Conservation (phyloP, 495 filamentous ascomycete genomes). For the Evernia prunastri region DNA sequence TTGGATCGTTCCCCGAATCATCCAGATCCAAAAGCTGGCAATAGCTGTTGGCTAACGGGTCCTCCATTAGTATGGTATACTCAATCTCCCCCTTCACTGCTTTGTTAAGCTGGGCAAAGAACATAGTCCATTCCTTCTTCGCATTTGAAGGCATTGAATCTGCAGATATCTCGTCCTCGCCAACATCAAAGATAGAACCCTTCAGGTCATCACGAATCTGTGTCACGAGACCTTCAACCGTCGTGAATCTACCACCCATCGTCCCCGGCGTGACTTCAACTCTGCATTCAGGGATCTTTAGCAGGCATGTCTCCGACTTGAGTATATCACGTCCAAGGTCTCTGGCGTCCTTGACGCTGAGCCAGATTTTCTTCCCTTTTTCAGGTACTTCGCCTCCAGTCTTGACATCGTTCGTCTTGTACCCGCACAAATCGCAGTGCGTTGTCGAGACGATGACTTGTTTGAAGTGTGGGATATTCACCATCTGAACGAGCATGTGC, state of each 20-base stretch:
- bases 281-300: conserved; percentile 77
- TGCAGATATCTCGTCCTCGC: conserved; percentile 45
- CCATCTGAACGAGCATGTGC: conserved; percentile 88
- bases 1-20: conserved; percentile 63
- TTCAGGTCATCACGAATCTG: conserved; percentile 86
- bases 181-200: conserved; percentile 75
- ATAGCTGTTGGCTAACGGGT: conserved; percentile 86
- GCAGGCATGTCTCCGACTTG: conserved; percentile 85
- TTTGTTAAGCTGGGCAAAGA: conserved; percentile 66
- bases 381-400: conserved; percentile 89
- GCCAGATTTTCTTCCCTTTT: conserved; percentile 74
- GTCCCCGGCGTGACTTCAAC: conserved; percentile 84
- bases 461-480: conserved; percentile 95
- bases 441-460: conserved; percentile 89
- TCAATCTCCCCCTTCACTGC: conserved; percentile 77
- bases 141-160: conserved; percentile 64
- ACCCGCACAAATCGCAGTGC: conserved; percentile 83
- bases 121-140: conserved; percentile 66
- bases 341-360: conserved; percentile 62
- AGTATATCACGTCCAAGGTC: conserved; percentile 90
- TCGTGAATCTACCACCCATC: conserved; percentile 94
- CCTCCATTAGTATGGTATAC: conserved; percentile 80
- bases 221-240: conserved; percentile 88
- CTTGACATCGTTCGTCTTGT: conserved; percentile 91
- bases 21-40: conserved; percentile 76